Conservation (phyloP, 352 stramenopile genomes). For the Pythium monospermum region DNA sequence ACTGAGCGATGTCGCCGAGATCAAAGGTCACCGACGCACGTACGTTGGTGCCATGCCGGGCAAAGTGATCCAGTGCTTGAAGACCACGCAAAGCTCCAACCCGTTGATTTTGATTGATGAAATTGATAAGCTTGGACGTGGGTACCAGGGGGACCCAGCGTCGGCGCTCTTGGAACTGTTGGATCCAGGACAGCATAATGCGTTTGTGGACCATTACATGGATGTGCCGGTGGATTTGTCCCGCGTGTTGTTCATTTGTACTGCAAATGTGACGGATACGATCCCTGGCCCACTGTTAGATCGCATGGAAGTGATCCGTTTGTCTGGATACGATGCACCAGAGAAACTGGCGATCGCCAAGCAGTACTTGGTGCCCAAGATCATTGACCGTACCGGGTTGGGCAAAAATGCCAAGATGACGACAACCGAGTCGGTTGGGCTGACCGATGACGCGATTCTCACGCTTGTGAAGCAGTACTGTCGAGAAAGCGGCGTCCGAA, state of each 20-base stretch:
- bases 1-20: constrained; percentile 96
- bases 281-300: constrained; percentile 98
- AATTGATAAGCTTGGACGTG: constrained; percentile 87
- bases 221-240: constrained; percentile 98
- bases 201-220: constrained; percentile 98
- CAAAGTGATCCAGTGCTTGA: constrained; percentile 99
- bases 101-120: constrained; percentile 98
- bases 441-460: constrained; percentile 92
- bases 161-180: constrained; percentile 96
- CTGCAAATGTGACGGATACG: constrained; percentile 94
- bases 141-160: constrained; percentile 92
- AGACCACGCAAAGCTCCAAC: constrained; percentile 95
- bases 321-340: constrained; percentile 94
- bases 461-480: constrained; percentile 92
- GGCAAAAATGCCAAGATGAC: constrained; percentile 43
- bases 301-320: constrained; percentile 98
- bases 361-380: constrained; percentile 97
- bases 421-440: constrained; percentile 80
- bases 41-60: constrained; percentile 99
- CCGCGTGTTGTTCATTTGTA: constrained; percentile 97
- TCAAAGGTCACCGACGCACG: constrained; percentile 98
- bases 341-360: constrained; percentile 98
- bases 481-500: constrained; percentile 96
- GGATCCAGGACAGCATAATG: constrained; percentile 96
- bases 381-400: constrained; percentile 90